Evolutionary conservation across 768 basidiomycete genomes (phyloP).

Genomic region (Macrocybe gigantea): DNA sequence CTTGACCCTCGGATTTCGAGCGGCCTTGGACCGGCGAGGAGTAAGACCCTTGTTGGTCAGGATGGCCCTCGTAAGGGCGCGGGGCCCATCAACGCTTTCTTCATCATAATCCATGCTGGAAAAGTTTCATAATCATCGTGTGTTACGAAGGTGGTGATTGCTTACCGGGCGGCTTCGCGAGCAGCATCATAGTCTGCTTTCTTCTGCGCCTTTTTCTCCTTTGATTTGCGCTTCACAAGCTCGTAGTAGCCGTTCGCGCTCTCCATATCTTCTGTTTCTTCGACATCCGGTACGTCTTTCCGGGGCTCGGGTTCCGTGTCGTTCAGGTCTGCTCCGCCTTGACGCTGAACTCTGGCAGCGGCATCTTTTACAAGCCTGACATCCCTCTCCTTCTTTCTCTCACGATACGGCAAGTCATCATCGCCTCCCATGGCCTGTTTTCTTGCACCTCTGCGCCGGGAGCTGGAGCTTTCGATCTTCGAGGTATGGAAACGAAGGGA

Average conservation of each 20-base stretch:
- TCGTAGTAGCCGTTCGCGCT: slow-evolving; percentile 84
- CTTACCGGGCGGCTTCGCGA: slow-evolving; percentile 53
- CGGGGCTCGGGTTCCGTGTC: slow-evolving; percentile 42
- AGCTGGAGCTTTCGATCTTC: slow-evolving; percentile 79
- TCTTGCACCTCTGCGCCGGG: slow-evolving; percentile 70
- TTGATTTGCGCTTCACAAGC: slow-evolving; percentile 70
- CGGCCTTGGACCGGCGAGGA: slow-evolving; percentile 80
- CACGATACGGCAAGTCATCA: slow-evolving; percentile 90
- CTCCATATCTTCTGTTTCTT: slow-evolving; percentile 34
- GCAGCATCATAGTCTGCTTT: slow-evolving; percentile 74
- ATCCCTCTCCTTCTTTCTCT: slow-evolving; percentile 62
- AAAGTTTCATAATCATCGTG: slow-evolving; percentile 6
- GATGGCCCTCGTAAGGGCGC: slow-evolving; percentile 86
- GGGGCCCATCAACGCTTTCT: slow-evolving; percentile 56
- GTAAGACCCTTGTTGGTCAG: slow-evolving; percentile 93
- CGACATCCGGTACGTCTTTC: slow-evolving; percentile 32
- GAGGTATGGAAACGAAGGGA: slow-evolving; percentile 91
- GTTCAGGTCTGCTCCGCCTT: slow-evolving; percentile 66
- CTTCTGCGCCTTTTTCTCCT: slow-evolving; percentile 72
- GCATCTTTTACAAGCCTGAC: slow-evolving; percentile 49
- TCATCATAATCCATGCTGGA: slow-evolving; percentile 24
- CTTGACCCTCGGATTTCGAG: slow-evolving; percentile 97
- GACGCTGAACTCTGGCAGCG: slow-evolving; percentile 34
- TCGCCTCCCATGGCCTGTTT: slow-evolving; percentile 76
- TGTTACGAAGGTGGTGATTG: slow-evolving; percentile 5